Conservation (phyloP, 164 flowering plant genomes). For the Kingdonia uniflora region DNA sequence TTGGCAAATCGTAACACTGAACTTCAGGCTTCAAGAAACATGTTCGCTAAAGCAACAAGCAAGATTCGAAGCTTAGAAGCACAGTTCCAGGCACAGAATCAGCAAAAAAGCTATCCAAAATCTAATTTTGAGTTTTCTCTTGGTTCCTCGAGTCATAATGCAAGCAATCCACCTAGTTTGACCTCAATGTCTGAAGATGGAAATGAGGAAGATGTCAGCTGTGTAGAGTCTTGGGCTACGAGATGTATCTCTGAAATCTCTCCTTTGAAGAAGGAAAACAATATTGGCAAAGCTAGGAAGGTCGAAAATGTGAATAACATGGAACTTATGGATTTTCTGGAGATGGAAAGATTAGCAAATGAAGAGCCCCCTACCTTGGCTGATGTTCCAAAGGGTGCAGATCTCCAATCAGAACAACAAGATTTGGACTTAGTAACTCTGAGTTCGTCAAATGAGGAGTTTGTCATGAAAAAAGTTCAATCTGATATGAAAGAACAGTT, state of each 20-base stretch:
- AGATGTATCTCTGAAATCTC: slow-evolving; percentile 49
- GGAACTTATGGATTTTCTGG: slow-evolving; percentile 91
- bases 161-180: slow-evolving; percentile 68
- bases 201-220: slow-evolving; percentile 58
- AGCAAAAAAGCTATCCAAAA: slow-evolving; percentile 31
- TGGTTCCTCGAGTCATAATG: slow-evolving; percentile 36
- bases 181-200: slow-evolving; percentile 91
- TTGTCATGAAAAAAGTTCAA: slow-evolving; percentile 2
- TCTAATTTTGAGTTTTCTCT: slow-evolving; percentile 19
- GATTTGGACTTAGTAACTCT: slow-evolving; percentile 10
- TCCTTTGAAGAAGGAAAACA: slow-evolving; percentile 48
- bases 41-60: slow-evolving; percentile 69
- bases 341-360: slow-evolving; percentile 91
- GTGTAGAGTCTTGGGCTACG: slow-evolving; percentile 73
- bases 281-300: slow-evolving; percentile 32
- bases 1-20: slow-evolving; percentile 84
- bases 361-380: slow-evolving; percentile 8
- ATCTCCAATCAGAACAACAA: slow-evolving; percentile 14
- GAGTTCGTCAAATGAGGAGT: slow-evolving; percentile 15
- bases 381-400: slow-evolving; percentile 19
- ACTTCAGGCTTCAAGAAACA: slow-evolving; percentile 71
- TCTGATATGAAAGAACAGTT: slow-evolving; percentile 11
- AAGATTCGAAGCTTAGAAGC: slow-evolving; percentile 75
- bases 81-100: slow-evolving; percentile 33
- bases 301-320: slow-evolving; percentile 37